phyloP scores from a whole-genome alignment of 1,284 basidiomycete species.

The Cerioporus squamosus region DNA sequence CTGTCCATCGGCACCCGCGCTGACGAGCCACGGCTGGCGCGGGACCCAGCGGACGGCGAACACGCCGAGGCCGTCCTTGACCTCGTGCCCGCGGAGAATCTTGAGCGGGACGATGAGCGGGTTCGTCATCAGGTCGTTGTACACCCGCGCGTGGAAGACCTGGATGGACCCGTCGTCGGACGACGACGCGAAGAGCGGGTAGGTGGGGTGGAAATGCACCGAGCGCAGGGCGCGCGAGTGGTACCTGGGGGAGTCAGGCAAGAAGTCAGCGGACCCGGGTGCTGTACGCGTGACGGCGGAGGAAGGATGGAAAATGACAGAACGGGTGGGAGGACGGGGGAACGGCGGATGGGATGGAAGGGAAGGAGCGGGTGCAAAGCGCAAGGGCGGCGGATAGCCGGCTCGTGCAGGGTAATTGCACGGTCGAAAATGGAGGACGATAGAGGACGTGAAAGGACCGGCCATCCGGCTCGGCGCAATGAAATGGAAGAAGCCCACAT shows the following conservation, averaged over 20 bases:
- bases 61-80: slow-evolving; percentile 89
- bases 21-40: slow-evolving; percentile 92
- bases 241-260: slow-evolving; percentile 62
- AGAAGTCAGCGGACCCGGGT: not conserved
- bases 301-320: not conserved
- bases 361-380: not conserved
- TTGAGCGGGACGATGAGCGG: slow-evolving; percentile 97
- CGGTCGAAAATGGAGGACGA: not conserved
- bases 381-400: not conserved
- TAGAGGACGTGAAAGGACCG: not conserved
- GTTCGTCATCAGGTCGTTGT: slow-evolving; percentile 93
- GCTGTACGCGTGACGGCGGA: not conserved
- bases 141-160: slow-evolving; percentile 95
- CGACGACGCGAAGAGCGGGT: slow-evolving; percentile 94
- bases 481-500: not conserved
- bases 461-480: not conserved
- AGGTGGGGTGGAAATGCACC: slow-evolving; percentile 91
- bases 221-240: slow-evolving; percentile 92
- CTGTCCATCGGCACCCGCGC: slow-evolving; percentile 91
- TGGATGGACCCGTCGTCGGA: slow-evolving; percentile 98
- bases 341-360: not conserved
- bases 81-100: slow-evolving; percentile 88
- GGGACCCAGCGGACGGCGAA: slow-evolving; percentile 90
- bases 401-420: too few relatives aligned
- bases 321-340: not conserved